Evolutionary conservation across 2,329 filamentous ascomycete species (phyloP).

Genomic region (Cladorrhinum sp.): DNA sequence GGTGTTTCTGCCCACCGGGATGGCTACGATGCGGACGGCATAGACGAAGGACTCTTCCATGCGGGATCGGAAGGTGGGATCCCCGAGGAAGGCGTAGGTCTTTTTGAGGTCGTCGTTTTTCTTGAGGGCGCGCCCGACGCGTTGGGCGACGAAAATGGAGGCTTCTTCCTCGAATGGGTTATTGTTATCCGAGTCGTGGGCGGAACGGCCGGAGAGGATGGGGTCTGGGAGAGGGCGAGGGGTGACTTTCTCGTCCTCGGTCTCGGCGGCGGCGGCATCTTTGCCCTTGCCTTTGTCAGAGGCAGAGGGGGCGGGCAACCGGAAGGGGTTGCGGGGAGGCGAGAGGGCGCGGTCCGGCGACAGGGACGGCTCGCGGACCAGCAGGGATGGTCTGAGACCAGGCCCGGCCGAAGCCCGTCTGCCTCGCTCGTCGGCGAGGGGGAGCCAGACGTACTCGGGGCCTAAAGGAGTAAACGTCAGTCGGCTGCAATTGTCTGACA

Average conservation of each 20-base stretch:
- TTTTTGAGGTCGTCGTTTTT: constrained; percentile 8
- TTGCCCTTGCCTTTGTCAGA: constrained; percentile 16
- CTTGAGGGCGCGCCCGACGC: not conserved
- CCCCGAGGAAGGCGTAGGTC: constrained; percentile 6
- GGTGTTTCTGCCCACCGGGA: constrained; percentile 3
- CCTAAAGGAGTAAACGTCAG: not conserved
- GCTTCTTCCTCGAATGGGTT: not conserved
- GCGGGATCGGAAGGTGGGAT: constrained; percentile 15
- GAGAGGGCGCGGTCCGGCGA: not conserved
- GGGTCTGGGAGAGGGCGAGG: not conserved
- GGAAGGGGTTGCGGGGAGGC: not conserved
- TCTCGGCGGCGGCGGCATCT: not conserved
- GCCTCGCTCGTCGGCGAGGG: constrained; percentile 12
- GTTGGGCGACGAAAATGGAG: constrained; percentile 4
- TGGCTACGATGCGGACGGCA: constrained; percentile 25
- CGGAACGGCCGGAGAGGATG: not conserved
- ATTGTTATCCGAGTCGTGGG: no score
- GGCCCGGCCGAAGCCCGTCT: not conserved
- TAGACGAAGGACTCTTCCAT: constrained; percentile 24
- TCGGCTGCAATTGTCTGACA: not conserved
- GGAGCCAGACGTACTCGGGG: constrained; percentile 15
- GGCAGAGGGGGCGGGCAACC: constrained; percentile 1
- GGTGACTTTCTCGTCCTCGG: not conserved
- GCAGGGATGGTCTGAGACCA: not conserved
- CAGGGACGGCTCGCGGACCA: not conserved